Evolutionary conservation across 164 flowering plant genomes (phyloP).

Genomic region (Paratinospora sagittata): DNA sequence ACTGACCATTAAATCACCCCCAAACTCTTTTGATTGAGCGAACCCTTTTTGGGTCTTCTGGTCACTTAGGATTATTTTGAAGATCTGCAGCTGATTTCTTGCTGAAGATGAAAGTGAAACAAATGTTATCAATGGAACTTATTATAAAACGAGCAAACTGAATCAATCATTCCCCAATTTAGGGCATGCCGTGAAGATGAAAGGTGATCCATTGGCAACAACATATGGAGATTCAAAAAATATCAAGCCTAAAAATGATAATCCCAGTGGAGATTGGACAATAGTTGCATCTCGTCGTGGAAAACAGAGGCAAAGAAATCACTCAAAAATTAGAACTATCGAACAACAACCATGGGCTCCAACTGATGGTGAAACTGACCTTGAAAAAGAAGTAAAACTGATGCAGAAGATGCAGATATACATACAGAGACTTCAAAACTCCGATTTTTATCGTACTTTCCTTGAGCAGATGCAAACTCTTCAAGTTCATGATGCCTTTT

Average conservation of each 20-base stretch:
- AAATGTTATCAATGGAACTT: no score
- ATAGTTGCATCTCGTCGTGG: slow-evolving; percentile 61
- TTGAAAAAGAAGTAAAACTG: slow-evolving; percentile 5
- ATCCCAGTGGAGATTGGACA: slow-evolving; percentile 40
- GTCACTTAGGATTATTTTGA: no score
- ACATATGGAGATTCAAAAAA: neutral
- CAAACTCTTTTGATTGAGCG: no score
- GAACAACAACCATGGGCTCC: slow-evolving; percentile 48
- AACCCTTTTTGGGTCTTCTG: no score
- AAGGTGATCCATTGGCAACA: no score
- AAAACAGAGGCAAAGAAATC: slow-evolving; percentile 28
- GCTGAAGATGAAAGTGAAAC: no score
- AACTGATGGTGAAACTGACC: slow-evolving; percentile 36
- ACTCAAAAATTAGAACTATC: neutral
- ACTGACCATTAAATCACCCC: no score
- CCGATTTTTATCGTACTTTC: slow-evolving; percentile 41
- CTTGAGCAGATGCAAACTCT: slow-evolving; percentile 20
- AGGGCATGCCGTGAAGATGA: no score
- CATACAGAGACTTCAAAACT: slow-evolving; percentile 44
- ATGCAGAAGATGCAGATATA: slow-evolving; percentile 17
- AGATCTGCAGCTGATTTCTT: no score
- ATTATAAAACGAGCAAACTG: no score
- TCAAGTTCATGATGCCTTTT: slow-evolving; percentile 34
- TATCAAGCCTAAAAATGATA: neutral
- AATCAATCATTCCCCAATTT: no score